phyloP scores from a whole-genome alignment of 768 basidiomycete genomes.

The Coprinopsis sp. region DNA sequence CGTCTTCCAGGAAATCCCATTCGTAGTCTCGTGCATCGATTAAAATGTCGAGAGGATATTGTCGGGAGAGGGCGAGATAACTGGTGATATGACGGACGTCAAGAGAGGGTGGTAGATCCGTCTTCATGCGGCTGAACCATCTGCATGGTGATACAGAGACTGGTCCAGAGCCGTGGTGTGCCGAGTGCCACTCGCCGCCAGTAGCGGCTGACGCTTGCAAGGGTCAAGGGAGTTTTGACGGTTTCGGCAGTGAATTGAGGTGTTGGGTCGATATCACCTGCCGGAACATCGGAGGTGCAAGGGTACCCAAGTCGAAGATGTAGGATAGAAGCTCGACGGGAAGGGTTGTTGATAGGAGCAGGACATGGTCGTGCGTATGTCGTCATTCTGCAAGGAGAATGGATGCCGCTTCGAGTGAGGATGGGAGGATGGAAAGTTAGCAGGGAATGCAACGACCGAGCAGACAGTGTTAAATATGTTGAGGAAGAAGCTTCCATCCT shows the following conservation, averaged over 20 bases:
- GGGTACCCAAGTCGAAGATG: conserved; percentile 48
- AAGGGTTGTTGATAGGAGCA: conserved; percentile 34
- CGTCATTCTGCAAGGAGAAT: conserved; percentile 9
- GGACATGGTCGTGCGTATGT: conserved; percentile 13
- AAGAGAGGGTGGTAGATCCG: conserved; percentile 11
- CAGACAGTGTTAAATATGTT: conserved; percentile 25
- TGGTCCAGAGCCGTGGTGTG: conserved; percentile 52
- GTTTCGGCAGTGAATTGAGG: conserved; percentile 36
- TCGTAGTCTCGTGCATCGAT: conserved; percentile 55
- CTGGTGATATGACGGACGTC: conserved; percentile 35
- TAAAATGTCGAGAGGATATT: conserved; percentile 48
- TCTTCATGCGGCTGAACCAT: conserved; percentile 22
- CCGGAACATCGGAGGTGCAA: conserved; percentile 18
- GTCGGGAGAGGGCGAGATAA: conserved; percentile 44
- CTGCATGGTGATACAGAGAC: conserved; percentile 44
- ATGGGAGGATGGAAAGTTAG: conserved; percentile 14
- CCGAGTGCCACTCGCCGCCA: conserved; percentile 50
- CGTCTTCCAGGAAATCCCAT: conserved; percentile 53
- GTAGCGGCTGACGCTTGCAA: conserved; percentile 45
- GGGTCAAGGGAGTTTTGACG: conserved; percentile 39
- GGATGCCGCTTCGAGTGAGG: not conserved
- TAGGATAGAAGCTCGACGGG: conserved; percentile 56
- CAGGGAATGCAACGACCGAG: conserved; percentile 11
- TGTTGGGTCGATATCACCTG: conserved; percentile 17
- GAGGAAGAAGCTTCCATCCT: conserved; percentile 14